Conservation (phyloP, 352 stramenopile species). For the Peronosclerospora sorghi region DNA sequence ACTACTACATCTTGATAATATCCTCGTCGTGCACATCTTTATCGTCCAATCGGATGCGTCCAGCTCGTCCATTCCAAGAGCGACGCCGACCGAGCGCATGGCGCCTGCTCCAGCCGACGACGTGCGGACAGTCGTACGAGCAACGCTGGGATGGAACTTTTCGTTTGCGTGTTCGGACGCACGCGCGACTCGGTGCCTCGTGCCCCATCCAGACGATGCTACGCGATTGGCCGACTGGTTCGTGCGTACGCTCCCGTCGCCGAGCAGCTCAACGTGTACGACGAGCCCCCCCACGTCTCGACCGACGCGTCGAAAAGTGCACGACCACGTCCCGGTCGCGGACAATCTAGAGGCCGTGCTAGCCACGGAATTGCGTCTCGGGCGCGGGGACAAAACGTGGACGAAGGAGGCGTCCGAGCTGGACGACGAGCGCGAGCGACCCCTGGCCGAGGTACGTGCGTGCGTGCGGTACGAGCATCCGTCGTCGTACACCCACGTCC, state of each 20-base stretch:
- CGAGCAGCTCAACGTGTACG: no score
- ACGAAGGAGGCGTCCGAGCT: no score
- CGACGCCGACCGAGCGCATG: neutral
- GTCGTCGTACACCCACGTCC: no score
- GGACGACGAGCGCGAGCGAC: no score
- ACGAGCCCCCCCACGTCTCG: no score
- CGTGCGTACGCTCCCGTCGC: slow-evolving; percentile 21
- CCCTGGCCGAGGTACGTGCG: no score
- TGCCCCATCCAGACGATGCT: slow-evolving; percentile 22
- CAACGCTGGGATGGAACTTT: slow-evolving; percentile 33
- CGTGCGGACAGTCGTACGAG: slow-evolving; percentile 25
- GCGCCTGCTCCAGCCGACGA: slow-evolving; percentile 7
- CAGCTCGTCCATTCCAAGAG: slow-evolving; percentile 5
- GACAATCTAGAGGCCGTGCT: slow-evolving; percentile 31
- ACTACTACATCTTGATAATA: no score
- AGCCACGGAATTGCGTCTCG: slow-evolving; percentile 26
- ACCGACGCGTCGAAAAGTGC: slow-evolving; percentile 1
- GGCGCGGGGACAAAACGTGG: neutral
- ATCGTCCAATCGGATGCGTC: slow-evolving; percentile 9
- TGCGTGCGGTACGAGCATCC: no score
- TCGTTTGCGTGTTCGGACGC: slow-evolving; percentile 38
- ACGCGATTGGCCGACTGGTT: slow-evolving; percentile 33
- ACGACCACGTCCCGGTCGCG: neutral
- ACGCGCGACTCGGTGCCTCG: slow-evolving; percentile 33
- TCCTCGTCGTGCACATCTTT: no score